Evolutionary conservation across 1,284 basidiomycete genomes (phyloP).

Genomic region (Austroboletus novae-zelandiae): DNA sequence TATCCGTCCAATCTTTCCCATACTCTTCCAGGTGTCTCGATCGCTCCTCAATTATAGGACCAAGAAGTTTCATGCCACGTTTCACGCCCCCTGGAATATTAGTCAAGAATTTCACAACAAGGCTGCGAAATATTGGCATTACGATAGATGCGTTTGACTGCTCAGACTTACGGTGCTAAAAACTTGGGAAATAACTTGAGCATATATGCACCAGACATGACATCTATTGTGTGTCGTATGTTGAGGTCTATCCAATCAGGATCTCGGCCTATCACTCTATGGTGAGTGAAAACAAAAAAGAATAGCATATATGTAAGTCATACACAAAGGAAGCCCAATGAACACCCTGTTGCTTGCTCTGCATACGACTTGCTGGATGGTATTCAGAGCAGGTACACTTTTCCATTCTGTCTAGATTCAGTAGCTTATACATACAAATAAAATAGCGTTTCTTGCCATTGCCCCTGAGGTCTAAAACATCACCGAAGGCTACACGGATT

Average conservation of each 20-base stretch:
- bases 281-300: not conserved
- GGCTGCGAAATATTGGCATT: not conserved
- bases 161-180: constrained; percentile 36
- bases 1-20: constrained; percentile 38
- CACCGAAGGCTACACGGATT: constrained; percentile 27
- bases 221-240: constrained; percentile 31
- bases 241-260: constrained; percentile 37
- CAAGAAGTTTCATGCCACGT: constrained; percentile 27
- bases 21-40: constrained; percentile 29
- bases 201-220: constrained; percentile 24
- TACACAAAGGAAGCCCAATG: constrained; percentile 40
- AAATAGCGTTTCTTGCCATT: constrained; percentile 9
- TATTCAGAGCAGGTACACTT: constrained; percentile 15
- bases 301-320: no score
- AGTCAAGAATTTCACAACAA: not conserved
- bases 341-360: constrained; percentile 38
- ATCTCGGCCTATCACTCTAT: constrained; percentile 36
- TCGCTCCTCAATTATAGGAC: constrained; percentile 40
- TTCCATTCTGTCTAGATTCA: constrained; percentile 29
- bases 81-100: not conserved
- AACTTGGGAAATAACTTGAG: constrained; percentile 38
- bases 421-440: not conserved
- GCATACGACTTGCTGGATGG: constrained; percentile 27
- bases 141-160: not conserved
- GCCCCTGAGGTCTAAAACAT: constrained; percentile 15